Base-by-base conservation (phyloP, 1,284 basidiomycete species). In the Athelia psychrophila region DNA sequence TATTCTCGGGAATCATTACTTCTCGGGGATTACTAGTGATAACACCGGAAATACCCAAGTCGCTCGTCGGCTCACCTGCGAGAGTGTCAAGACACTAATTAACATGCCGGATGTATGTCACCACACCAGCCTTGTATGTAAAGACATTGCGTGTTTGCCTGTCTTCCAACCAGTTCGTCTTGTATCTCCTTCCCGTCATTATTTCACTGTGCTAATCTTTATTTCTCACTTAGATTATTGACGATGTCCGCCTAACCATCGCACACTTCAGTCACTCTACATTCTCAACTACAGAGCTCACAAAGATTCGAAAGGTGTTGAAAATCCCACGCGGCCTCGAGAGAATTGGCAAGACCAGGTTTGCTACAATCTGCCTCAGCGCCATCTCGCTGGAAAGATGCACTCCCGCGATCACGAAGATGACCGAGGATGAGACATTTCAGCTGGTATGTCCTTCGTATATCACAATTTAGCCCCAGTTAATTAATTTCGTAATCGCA, bases 21-120 rank as follows among this genome's bases (percentile, higher is more conserved):
- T 72, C 51, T 53, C 56, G 20, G 64, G 46, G 1, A 56, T 61
- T 16, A 56, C 57, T 4, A 66, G 62, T 6, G 68, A 73, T 47
- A 67, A 62, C 48, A 70, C 69, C 13, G 67, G 68, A 2, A 70
- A 69, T 45, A 72, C 68, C 15, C 55, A 56, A 16, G 53, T 59
- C 10, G 55, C 54, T 15, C 57, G 67, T 1, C 46, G 55, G 4
- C 22, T 63, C 15, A 19, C 68, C 1, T 51, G 47, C 16, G 30
- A 53, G 1, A 48, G 55, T 20, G 33, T 65, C 33, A 61, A 60
- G 2, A 62, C 58, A 2, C 54, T 69, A 2, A 52, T 71, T 24
- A 60, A 66, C 20, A 32, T 70, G 0, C 59, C 65, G 2, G 67
- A 72, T 46, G 58, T 62, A 0, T 63, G 61, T 27, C 71, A 73